Percentiles rank a stretch among this genome's conserved stretches.
Evolutionary conservation across 2,329 filamentous ascomycete species (phyloP).

Genomic region (Monilinia laxa): DNA sequence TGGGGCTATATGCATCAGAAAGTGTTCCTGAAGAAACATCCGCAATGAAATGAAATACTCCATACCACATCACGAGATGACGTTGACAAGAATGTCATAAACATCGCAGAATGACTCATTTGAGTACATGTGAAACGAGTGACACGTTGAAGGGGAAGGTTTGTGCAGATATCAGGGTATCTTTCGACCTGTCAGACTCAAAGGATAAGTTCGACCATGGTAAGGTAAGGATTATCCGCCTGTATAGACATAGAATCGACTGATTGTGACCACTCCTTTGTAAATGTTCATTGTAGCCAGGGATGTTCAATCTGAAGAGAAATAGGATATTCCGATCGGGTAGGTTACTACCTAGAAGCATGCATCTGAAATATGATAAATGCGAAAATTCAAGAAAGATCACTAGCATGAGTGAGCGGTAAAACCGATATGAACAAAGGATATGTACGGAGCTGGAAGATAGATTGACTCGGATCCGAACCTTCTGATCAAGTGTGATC

Average conservation of each 20-base stretch:
- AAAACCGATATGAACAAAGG: background rate
- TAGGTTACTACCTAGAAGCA: background rate
- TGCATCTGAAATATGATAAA: conserved; percentile 5
- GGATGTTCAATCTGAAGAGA: background rate
- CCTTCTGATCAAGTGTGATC: background rate
- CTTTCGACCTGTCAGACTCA: conserved; percentile 14
- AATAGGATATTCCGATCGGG: background rate
- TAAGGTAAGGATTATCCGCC: background rate
- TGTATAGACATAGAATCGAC: background rate
- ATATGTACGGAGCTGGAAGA: conserved; percentile 10
- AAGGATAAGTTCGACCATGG: conserved; percentile 7
- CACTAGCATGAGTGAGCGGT: background rate
- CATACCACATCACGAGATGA: background rate
- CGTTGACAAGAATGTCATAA: background rate
- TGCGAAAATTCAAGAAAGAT: conserved; percentile 2
- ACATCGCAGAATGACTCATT: background rate
- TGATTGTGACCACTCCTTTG: background rate
- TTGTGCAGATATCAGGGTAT: background rate
- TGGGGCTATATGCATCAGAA: background rate
- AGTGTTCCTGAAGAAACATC: conserved; percentile 7
- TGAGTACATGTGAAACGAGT: background rate
- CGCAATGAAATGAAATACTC: background rate
- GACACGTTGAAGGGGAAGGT: background rate
- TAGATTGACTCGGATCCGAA: conserved; percentile 1
- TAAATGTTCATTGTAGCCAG: background rate